Evolutionary conservation across 1,139 yeast species (phyloP).

Genomic region (Sugiyamaella paludigena): DNA sequence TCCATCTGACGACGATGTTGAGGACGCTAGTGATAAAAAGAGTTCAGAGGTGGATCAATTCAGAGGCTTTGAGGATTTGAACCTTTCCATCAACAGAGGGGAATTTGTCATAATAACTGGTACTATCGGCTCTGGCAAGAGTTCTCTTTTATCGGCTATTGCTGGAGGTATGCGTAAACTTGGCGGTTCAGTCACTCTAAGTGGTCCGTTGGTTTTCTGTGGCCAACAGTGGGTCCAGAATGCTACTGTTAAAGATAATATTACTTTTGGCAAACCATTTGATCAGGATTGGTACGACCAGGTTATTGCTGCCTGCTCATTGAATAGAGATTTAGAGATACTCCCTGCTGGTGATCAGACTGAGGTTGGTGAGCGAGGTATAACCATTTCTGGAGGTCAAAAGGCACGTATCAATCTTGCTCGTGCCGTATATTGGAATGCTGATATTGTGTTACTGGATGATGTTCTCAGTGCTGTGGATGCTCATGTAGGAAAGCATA

Average conservation of each 20-base stretch:
- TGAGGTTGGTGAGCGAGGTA: slow-evolving; percentile 91
- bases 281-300: slow-evolving; percentile 54
- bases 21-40: background rate
- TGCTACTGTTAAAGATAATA: slow-evolving; percentile 73
- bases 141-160: slow-evolving; percentile 60
- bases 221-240: slow-evolving; percentile 82
- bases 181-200: slow-evolving; percentile 47
- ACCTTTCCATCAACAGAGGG: slow-evolving; percentile 48
- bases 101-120: slow-evolving; percentile 73
- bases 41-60: slow-evolving; percentile 29
- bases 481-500: slow-evolving; percentile 82
- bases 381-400: slow-evolving; percentile 90
- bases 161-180: slow-evolving; percentile 58
- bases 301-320: slow-evolving; percentile 63
- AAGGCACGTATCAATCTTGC: slow-evolving; percentile 85
- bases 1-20: slow-evolving; percentile 38
- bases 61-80: slow-evolving; percentile 47
- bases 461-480: slow-evolving; percentile 92
- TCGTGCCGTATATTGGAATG: slow-evolving; percentile 72
- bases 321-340: slow-evolving; percentile 63
- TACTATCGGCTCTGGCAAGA: slow-evolving; percentile 67
- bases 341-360: slow-evolving; percentile 82
- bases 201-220: slow-evolving; percentile 43
- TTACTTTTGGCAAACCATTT: slow-evolving; percentile 62
- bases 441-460: slow-evolving; percentile 69